Evolutionary conservation across 345 rosid species (phyloP).

Genomic region (Lepidium sativum): DNA sequence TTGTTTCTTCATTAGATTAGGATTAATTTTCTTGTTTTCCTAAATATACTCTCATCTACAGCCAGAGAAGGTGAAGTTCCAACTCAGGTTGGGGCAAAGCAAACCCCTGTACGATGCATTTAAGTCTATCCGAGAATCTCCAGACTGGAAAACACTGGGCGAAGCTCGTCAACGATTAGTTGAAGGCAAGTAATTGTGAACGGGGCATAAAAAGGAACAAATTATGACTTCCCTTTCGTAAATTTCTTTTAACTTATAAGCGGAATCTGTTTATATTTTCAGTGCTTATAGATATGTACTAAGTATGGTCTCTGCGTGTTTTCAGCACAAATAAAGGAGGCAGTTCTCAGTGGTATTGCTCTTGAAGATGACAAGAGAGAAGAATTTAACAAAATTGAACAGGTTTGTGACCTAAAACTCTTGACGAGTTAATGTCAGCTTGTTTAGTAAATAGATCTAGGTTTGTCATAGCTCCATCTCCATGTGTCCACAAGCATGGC

Average conservation of each 20-base stretch:
- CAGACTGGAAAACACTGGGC: slow-evolving; percentile 55
- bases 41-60: slow-evolving; percentile 2
- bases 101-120: slow-evolving; percentile 77
- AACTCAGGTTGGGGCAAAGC: slow-evolving; percentile 74
- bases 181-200: slow-evolving; percentile 43
- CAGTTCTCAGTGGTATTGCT: slow-evolving; percentile 85
- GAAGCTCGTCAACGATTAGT: slow-evolving; percentile 71
- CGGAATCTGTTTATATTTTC: neutral
- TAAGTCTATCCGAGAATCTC: slow-evolving; percentile 59
- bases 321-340: slow-evolving; percentile 80
- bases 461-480: neutral
- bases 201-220: neutral
- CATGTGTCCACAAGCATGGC: neutral
- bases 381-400: slow-evolving; percentile 86
- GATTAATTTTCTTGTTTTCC: neutral
- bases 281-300: neutral
- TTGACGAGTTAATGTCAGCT: neutral
- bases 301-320: slow-evolving; percentile 12
- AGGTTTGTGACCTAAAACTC: slow-evolving; percentile 35
- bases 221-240: neutral
- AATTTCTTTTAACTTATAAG: neutral
- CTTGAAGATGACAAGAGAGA: slow-evolving; percentile 85
- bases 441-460: neutral
- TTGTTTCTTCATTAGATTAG: neutral
- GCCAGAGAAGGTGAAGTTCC: slow-evolving; percentile 33